Evolutionary conservation across 2,329 filamentous ascomycete species (phyloP).

Genomic region (Ophiocordyceps sinensis): DNA sequence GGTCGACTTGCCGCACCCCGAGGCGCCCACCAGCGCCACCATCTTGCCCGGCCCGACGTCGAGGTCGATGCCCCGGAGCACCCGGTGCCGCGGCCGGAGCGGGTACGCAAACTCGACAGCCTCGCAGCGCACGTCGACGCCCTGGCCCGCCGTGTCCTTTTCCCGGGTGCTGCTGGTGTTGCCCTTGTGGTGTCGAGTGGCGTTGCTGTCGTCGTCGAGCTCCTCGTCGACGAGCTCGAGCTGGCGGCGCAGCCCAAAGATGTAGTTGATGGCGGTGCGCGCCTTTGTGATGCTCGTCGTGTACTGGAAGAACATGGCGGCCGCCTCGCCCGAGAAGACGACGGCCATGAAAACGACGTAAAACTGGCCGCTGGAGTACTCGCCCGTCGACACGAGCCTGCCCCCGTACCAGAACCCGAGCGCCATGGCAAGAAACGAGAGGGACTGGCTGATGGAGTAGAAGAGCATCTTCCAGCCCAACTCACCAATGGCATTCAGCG

Average conservation of each 20-base stretch:
- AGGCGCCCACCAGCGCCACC: conserved; percentile 40
- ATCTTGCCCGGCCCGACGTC: conserved; percentile 30
- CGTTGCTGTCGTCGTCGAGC: conserved; percentile 3
- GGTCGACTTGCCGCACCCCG: conserved; percentile 46
- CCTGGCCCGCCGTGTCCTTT: conserved; percentile 6
- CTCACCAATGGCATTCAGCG: conserved; percentile 12
- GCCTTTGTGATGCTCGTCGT: conserved; percentile 38
- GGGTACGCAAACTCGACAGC: conserved; percentile 45
- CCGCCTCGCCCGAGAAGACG: conserved; percentile 28
- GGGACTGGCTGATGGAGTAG: conserved; percentile 24
- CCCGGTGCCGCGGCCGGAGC: conserved; percentile 16
- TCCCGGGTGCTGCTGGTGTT: background rate
- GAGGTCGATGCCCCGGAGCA: conserved; percentile 24
- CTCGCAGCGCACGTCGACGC: conserved; percentile 29
- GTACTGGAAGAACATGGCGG: conserved; percentile 28
- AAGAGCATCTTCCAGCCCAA: conserved; percentile 25
- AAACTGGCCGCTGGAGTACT: conserved; percentile 31
- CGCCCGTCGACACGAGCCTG: conserved; percentile 24
- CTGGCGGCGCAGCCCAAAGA: conserved; percentile 24
- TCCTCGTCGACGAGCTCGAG: conserved; percentile 16
- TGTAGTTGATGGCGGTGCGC: conserved; percentile 31
- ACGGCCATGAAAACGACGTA: conserved; percentile 36
- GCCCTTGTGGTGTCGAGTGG: conserved; percentile 9
- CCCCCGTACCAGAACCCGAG: conserved; percentile 28
- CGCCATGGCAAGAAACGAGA: conserved; percentile 22